Percentiles rank a stretch among this genome's conserved stretches.
phyloP scores from a whole-genome alignment of 2,329 filamentous ascomycete species.

The Penicillium sp. region DNA sequence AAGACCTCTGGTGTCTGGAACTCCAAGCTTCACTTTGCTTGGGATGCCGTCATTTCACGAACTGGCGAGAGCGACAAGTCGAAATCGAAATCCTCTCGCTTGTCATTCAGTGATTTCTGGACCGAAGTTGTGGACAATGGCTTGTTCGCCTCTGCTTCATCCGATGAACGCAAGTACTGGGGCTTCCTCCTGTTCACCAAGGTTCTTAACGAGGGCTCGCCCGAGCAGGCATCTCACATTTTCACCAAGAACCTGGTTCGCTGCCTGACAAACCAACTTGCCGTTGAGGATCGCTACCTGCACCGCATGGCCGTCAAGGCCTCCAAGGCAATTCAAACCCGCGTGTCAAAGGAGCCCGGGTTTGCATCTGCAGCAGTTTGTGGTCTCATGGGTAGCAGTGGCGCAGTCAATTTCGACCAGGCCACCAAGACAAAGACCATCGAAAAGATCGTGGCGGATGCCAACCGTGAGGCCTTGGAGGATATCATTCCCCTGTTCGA shows the following conservation, averaged over 20 bases:
- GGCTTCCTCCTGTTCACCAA: constrained; percentile 86
- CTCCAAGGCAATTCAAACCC: constrained; percentile 67
- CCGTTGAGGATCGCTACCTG: constrained; percentile 73
- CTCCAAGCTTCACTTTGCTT: constrained; percentile 81
- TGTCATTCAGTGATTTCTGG: constrained; percentile 76
- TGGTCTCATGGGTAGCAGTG: constrained; percentile 68
- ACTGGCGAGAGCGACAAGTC: constrained; percentile 36
- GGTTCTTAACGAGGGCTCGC: constrained; percentile 59
- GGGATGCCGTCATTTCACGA: constrained; percentile 70
- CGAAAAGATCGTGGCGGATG: constrained; percentile 68
- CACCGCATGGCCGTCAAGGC: constrained; percentile 76
- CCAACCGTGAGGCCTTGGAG: constrained; percentile 51
- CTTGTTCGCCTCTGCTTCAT: constrained; percentile 78
- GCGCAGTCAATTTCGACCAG: constrained; percentile 79
- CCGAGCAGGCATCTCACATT: constrained; percentile 56
- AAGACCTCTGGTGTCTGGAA: constrained; percentile 69
- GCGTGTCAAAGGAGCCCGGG: constrained; percentile 61
- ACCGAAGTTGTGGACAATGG: constrained; percentile 80
- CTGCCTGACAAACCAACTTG: constrained; percentile 79
- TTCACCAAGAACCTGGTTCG: constrained; percentile 83
- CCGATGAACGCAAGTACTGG: constrained; percentile 85
- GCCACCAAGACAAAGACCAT: constrained; percentile 83
- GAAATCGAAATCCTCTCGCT: constrained; percentile 40
- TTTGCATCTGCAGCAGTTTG: constrained; percentile 63
- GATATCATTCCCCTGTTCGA: constrained; percentile 57